Conservation (phyloP, 495 filamentous ascomycete species). For the Podospora tetraspora region DNA sequence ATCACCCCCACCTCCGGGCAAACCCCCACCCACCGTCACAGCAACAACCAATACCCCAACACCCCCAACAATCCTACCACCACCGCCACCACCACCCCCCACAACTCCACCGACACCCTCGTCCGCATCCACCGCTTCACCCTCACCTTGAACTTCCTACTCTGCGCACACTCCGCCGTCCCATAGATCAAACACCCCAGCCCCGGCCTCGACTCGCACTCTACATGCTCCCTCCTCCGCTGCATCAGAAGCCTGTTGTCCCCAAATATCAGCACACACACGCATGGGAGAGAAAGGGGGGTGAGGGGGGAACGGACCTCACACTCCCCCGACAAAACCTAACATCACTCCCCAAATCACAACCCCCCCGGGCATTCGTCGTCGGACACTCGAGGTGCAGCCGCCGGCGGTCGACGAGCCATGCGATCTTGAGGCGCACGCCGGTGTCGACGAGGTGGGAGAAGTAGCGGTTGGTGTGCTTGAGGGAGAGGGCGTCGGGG, state of each 20-base stretch:
- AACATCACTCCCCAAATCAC: constrained; percentile 48
- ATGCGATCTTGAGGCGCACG: constrained; percentile 59
- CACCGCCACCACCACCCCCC: constrained; percentile 8
- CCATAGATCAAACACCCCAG: constrained; percentile 50
- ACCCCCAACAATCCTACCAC: not conserved
- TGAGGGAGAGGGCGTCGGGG: constrained; percentile 55
- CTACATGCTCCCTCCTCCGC: constrained; percentile 46
- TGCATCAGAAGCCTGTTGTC: constrained; percentile 45
- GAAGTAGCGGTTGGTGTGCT: constrained; percentile 59
- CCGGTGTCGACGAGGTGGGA: constrained; percentile 61
- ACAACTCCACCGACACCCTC: constrained; percentile 6
- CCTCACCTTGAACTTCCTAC: constrained; percentile 27
- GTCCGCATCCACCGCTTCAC: constrained; percentile 33
- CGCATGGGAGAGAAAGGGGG: no score
- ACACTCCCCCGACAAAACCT: constrained; percentile 50
- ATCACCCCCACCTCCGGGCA: no score
- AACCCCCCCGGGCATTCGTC: constrained; percentile 33
- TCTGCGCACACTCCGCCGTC: constrained; percentile 38
- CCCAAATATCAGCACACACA: no score
- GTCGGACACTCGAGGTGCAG: constrained; percentile 47
- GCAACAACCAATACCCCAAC: not conserved
- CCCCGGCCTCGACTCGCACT: constrained; percentile 49
- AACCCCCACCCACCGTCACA: not conserved
- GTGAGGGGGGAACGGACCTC: constrained; percentile 33
- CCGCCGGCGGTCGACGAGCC: constrained; percentile 55